Base-by-base conservation (phyloP, 83 land plant species). In the Diphasiastrum complanatum region DNA sequence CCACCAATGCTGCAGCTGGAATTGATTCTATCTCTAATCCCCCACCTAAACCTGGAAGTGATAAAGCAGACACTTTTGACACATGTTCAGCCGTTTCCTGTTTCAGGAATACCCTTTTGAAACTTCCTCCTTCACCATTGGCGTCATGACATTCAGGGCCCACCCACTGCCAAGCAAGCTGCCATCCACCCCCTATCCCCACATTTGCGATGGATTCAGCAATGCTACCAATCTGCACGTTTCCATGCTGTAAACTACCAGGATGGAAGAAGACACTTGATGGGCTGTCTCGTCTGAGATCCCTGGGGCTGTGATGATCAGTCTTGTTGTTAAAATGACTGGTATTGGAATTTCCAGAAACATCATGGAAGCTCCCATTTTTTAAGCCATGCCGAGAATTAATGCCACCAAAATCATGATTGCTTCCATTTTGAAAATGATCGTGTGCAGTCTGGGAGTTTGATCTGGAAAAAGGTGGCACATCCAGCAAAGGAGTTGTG, bases 141-240 rank as follows among this genome's bases (percentile, higher is more conserved):
- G 69, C 82, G 45, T 76, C 84, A 32, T 48, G 51, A 6, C 82
- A 84, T 68, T 79, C 86, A 59, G 64, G 56, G 51, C 82, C 87
- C 5, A 84, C 45, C 96, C 91, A 89, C 45, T 86, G 81, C 87
- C 87, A 89, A 16, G 91, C 96, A 64, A 89, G 49, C 34, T 85
- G 96, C 96, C 96, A 89, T 14, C 96, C 96, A 22, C 96, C 96
- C 30, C 96, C 96, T 58, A 89, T 89, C 2, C 81, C 93, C 47
- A 62, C 73, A 49, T 81, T 81, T 49, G 80, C 78, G 47, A 67
- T 77, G 10, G 90, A 72, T 38, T 83, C 91, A 1, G 64, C 2
- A 4, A 73, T 20, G 19, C 72, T 72, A 23, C 78, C 86, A 54
- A n/a, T n/a, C n/a, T n/a, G n/a, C n/a, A 22, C 68, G 48, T 27